Base-by-base conservation (phyloP, 371 early-diverging fungal species). In the Zychaea mexicana region DNA sequence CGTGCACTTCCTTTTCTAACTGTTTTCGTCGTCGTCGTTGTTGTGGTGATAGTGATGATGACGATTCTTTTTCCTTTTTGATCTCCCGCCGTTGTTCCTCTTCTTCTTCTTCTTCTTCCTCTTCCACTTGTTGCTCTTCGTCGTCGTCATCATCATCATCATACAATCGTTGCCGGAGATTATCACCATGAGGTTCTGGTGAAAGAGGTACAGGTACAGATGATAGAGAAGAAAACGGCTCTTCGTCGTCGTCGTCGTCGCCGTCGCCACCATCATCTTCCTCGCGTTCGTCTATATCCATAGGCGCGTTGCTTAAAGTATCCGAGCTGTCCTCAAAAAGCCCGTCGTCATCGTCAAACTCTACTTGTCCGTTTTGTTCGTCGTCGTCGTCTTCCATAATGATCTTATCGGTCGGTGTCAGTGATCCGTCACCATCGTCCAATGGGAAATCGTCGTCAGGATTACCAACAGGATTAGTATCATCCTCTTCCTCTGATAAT, bases 401-500 rank as follows among this genome's bases (percentile, higher is more conserved):
- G 19, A 65, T 54, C 39, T 65, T 65, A 32, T 65, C 66, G 3
- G 61, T 65, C 0, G 66, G 66, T 30, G 66, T 65, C n/a, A 73
- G 57, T 24, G 68, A 59, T 31, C 66, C 65, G 46, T 72, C 69
- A 26, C 66, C 68, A 36, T 68, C 69, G 62, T 65, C 64, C 55
- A 62, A 31, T 21, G 46, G 54, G 53, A 62, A 62, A 39, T 57
- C 65, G 32, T 59, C 65, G 38, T 58, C 49, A 19, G 22, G 36
- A 22, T 52, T 47, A 2, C n/a, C n/a, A n/a, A 19, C n/a, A 12
- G 36, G 28, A 26, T 38, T 38, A 26, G 52, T 22, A 38, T 60
- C 49, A 26, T 68, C 64, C 13, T 65, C 74, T 15, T 73, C 72
- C n/a, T 72, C 71, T 54, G 74, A 76, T 19, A 81, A 31, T 22